Conservation (phyloP, 768 basidiomycete species). For the Lentinula lateritia region DNA sequence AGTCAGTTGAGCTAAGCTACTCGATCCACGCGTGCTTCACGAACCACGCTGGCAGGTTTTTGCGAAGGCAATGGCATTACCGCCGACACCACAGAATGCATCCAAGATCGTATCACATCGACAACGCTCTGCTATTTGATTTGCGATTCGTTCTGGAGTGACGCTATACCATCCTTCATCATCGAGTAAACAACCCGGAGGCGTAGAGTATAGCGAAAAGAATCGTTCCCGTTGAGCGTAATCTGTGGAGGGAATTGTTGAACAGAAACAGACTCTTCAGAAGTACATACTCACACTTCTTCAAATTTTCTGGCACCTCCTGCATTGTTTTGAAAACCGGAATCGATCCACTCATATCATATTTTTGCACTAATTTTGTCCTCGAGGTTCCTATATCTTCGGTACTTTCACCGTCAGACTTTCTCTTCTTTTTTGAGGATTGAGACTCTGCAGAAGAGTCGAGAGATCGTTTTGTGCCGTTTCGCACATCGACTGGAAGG, state of each 20-base stretch:
- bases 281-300: slow-evolving; percentile 64
- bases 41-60: slow-evolving; percentile 90
- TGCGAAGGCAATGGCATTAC: slow-evolving; percentile 96
- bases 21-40: slow-evolving; percentile 15
- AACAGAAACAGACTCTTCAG: not conserved
- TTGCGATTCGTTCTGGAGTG: slow-evolving; percentile 89
- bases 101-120: slow-evolving; percentile 82
- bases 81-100: slow-evolving; percentile 96
- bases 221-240: slow-evolving; percentile 79
- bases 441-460: not conserved
- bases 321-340: slow-evolving; percentile 57
- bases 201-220: slow-evolving; percentile 70
- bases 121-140: slow-evolving; percentile 91
- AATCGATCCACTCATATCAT: slow-evolving; percentile 72
- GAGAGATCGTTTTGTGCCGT: not conserved
- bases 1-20: not conserved
- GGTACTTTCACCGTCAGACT: not conserved
- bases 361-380: slow-evolving; percentile 30
- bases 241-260: slow-evolving; percentile 41
- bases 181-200: slow-evolving; percentile 78
- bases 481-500: not conserved
- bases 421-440: not conserved
- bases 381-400: not conserved
- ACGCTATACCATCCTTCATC: slow-evolving; percentile 98
- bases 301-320: slow-evolving; percentile 71